phyloP scores from a whole-genome alignment of 2,329 filamentous ascomycete species.

The Colletotrichum neosansevieriae region DNA sequence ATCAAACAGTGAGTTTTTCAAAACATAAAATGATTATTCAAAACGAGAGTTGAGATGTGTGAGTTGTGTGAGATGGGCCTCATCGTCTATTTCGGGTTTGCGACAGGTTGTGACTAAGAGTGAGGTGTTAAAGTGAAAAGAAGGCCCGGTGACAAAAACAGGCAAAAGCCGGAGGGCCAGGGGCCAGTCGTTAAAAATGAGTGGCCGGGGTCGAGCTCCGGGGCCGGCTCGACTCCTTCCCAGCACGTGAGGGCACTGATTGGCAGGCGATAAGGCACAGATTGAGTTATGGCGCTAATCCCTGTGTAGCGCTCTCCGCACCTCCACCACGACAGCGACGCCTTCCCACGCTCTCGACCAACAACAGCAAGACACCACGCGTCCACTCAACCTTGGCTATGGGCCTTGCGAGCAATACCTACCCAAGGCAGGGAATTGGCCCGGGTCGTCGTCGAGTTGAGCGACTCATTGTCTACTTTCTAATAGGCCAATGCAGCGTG shows the following conservation, averaged over 20 bases:
- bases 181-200: background rate
- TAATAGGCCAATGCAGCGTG: constrained; percentile 6
- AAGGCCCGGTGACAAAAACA: background rate
- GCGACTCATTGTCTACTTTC: background rate
- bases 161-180: background rate
- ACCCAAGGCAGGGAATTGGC: constrained; percentile 15
- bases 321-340: constrained; percentile 21
- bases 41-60: background rate
- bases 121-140: background rate
- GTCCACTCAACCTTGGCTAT: background rate
- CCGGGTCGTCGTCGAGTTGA: constrained; percentile 5
- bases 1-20: background rate
- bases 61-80: background rate
- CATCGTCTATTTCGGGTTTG: background rate
- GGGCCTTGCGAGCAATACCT: background rate
- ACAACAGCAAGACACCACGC: constrained; percentile 36
- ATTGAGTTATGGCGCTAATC: too few species aligned
- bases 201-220: constrained; percentile 12
- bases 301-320: constrained; percentile 3
- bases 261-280: constrained; percentile 38
- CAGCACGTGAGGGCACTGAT: constrained; percentile 39
- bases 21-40: background rate
- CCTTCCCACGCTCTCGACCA: constrained; percentile 6
- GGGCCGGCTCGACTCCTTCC: background rate
- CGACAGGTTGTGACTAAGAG: background rate